phyloP scores from a whole-genome alignment of 1,139 yeast species.

The Pichia sp. region DNA sequence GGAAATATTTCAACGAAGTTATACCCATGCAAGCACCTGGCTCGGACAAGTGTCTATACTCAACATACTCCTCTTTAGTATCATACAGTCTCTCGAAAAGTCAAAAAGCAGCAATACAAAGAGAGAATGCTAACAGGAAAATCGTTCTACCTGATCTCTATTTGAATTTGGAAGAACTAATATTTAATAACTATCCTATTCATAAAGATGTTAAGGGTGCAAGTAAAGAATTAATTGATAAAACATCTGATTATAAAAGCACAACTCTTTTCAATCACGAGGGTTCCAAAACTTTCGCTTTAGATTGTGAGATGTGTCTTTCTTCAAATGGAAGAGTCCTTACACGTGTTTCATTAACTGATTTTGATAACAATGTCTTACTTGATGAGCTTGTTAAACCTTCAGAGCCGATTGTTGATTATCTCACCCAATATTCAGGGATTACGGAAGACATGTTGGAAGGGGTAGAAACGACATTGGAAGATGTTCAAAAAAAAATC shows the following conservation, averaged over 20 bases:
- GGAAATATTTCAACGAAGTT: constrained; percentile 33
- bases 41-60: constrained; percentile 46
- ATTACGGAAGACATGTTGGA: constrained; percentile 62
- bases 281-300: constrained; percentile 60
- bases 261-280: constrained; percentile 46
- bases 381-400: constrained; percentile 78
- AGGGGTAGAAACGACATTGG: constrained; percentile 55
- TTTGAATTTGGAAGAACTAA: constrained; percentile 39
- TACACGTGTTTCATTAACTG: constrained; percentile 70
- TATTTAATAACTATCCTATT: constrained; percentile 42
- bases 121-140: constrained; percentile 31
- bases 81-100: constrained; percentile 47
- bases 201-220: constrained; percentile 35
- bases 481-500: constrained; percentile 59
- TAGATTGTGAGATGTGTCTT: constrained; percentile 92
- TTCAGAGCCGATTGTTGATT: constrained; percentile 61
- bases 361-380: constrained; percentile 51
- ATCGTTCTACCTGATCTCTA: constrained; percentile 50
- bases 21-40: constrained; percentile 56
- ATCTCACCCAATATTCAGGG: constrained; percentile 79
- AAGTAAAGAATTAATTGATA: constrained; percentile 14
- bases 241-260: constrained; percentile 45
- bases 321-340: constrained; percentile 56
- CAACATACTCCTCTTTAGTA: constrained; percentile 47
- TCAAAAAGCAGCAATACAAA: constrained; percentile 39